Evolutionary conservation across 352 stramenopile genomes (phyloP).

Genomic region (Globisporangium echinulatum): DNA sequence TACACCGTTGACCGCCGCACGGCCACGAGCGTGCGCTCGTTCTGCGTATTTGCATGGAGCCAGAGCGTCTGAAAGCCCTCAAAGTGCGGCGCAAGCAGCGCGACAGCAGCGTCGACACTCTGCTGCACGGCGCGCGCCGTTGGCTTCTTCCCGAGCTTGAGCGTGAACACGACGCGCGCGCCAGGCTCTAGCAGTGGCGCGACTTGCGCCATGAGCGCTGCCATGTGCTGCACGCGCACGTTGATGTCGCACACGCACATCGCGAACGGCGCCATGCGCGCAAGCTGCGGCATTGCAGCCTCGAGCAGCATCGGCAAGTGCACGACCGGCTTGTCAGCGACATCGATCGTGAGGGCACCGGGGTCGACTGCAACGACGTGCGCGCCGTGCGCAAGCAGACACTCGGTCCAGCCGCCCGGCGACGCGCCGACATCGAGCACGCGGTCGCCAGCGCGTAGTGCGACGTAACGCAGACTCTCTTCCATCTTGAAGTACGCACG

Average conservation of each 20-base stretch:
- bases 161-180: constrained; percentile 24
- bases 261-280: constrained; percentile 24
- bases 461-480: constrained; percentile 28
- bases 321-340: constrained; percentile 20
- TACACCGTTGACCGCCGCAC: background rate
- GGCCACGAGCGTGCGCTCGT: constrained; percentile 38
- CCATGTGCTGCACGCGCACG: constrained; percentile 24
- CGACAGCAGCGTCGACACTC: constrained; percentile 9
- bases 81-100: constrained; percentile 13
- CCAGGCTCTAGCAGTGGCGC: constrained; percentile 15
- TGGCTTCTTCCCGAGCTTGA: constrained; percentile 35
- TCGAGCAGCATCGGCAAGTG: constrained; percentile 41
- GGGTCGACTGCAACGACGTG: constrained; percentile 47
- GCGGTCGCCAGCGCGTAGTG: constrained; percentile 14
- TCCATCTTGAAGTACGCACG: constrained; percentile 53
- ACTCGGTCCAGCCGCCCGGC: constrained; percentile 51
- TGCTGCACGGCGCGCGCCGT: constrained; percentile 16
- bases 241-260: constrained; percentile 51
- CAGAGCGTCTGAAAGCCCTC: constrained; percentile 17
- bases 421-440: constrained; percentile 49
- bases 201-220: constrained; percentile 18
- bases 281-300: constrained; percentile 20
- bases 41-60: constrained; percentile 40
- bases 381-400: constrained; percentile 30
- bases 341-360: constrained; percentile 33